Evolutionary conservation across 306 rosid species (phyloP).

Genomic region (Cucurbita ficifolia): DNA sequence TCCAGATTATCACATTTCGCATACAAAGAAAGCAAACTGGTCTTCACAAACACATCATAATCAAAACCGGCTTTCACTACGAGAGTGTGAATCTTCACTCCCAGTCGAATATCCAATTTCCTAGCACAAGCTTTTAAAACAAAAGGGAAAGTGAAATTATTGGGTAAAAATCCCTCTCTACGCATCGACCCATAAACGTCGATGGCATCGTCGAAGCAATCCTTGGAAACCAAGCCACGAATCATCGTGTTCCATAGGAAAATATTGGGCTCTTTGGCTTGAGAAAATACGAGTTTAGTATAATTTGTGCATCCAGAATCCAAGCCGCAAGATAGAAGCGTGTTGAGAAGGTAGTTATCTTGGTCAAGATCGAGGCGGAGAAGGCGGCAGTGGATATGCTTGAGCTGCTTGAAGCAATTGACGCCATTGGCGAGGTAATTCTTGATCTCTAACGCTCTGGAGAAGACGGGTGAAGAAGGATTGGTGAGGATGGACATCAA

Average conservation of each 20-base stretch:
- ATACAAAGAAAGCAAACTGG: conserved; percentile 17
- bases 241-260: conserved; percentile 40
- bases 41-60: conserved; percentile 41
- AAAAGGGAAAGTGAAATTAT: not conserved
- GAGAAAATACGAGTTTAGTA: not conserved
- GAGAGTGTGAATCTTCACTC: conserved; percentile 33
- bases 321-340: conserved; percentile 29
- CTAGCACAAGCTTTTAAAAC: conserved; percentile 19
- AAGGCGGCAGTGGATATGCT: conserved; percentile 36
- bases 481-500: conserved; percentile 17
- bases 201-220: conserved; percentile 30
- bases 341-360: conserved; percentile 35
- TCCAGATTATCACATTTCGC: not conserved
- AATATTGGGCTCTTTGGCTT: not conserved
- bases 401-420: conserved; percentile 35
- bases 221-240: conserved; percentile 40
- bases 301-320: conserved; percentile 6
- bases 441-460: conserved; percentile 28
- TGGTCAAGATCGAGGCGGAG: conserved; percentile 38
- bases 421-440: conserved; percentile 23
- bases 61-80: conserved; percentile 44
- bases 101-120: conserved; percentile 21
- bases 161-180: not conserved
- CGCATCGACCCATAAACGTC: conserved; percentile 12
- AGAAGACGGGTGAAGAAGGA: conserved; percentile 11